A percentile compares a stretch with the other conserved stretches of the same genome.
phyloP scores from a whole-genome alignment of 345 rosid genomes.

The Linum usitatissimum region DNA sequence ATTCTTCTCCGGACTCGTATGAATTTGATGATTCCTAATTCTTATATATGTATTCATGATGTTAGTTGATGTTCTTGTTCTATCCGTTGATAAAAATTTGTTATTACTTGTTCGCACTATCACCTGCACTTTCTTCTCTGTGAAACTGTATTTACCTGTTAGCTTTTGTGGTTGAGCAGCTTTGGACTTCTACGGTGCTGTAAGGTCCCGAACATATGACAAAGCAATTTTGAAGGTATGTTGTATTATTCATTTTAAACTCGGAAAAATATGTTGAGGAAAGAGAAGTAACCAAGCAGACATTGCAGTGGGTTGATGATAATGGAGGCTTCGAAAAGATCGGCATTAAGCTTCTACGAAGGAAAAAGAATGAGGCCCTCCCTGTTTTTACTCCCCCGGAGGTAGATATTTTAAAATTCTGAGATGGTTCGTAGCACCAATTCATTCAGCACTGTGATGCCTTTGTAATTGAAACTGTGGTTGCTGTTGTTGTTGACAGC shows the following conservation, averaged over 20 bases:
- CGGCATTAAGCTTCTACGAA: constrained; percentile 51
- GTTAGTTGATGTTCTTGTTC: background rate
- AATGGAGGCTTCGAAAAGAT: constrained; percentile 69
- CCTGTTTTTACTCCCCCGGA: constrained; percentile 67
- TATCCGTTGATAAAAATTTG: background rate
- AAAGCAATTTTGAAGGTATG: constrained; percentile 68
- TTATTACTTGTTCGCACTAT: background rate
- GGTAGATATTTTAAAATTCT: constrained; percentile 27
- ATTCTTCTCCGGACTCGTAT: background rate
- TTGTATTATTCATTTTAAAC: constrained; percentile 1
- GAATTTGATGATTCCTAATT: background rate
- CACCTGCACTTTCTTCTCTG: background rate
- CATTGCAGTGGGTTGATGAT: constrained; percentile 68
- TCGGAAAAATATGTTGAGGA: too few relatives aligned
- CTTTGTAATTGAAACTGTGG: too few relatives aligned
- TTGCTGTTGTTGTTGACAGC: constrained; percentile 30
- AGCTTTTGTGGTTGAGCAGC: constrained; percentile 35
- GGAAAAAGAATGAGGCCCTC: constrained; percentile 42
- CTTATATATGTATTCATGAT: background rate
- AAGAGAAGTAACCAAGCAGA: constrained; percentile 7
- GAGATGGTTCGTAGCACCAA: background rate
- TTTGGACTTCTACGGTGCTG: constrained; percentile 90
- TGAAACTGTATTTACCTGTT: background rate
- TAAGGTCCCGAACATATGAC: constrained; percentile 88
- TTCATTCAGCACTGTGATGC: background rate